A percentile compares a stretch with the other conserved stretches of the same genome.
phyloP scores from a whole-genome alignment of 108 stramenopile species.

The Mediolabrus comicus region DNA sequence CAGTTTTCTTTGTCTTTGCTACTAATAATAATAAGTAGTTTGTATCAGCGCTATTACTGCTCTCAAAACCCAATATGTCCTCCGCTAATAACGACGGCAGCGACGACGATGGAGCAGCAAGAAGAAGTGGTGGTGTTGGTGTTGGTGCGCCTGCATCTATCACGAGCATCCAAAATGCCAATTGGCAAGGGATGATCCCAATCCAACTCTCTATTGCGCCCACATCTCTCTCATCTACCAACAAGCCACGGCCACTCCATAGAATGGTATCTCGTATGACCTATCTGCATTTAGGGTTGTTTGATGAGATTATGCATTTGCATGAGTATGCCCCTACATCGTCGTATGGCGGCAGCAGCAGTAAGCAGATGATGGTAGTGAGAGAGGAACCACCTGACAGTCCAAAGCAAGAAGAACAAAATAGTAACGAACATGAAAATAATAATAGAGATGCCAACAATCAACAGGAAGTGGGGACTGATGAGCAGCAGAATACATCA shows the following conservation, averaged over 20 bases:
- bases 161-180: conserved; percentile 41
- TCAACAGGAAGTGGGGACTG: not conserved
- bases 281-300: conserved; percentile 71
- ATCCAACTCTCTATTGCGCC: conserved; percentile 61
- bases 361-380: conserved; percentile 3
- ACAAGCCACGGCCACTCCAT: conserved; percentile 62
- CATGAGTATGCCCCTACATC: conserved; percentile 64
- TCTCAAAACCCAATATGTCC: no score
- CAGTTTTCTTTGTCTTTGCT: not conserved
- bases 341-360: conserved; percentile 17
- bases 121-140: not conserved
- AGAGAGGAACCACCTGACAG: conserved; percentile 32
- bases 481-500: not conserved
- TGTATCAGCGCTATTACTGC: no score
- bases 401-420: not conserved
- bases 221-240: conserved; percentile 71
- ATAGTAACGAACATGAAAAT: not conserved
- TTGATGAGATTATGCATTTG: conserved; percentile 55
- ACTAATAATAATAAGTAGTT: not conserved
- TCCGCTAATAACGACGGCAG: not conserved
- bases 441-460: not conserved
- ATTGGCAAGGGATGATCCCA: conserved; percentile 74
- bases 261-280: conserved; percentile 62
- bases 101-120: not conserved
- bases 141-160: conserved; percentile 23